Conservation (phyloP, 768 basidiomycete species). For the Tubosaeta sp. region DNA sequence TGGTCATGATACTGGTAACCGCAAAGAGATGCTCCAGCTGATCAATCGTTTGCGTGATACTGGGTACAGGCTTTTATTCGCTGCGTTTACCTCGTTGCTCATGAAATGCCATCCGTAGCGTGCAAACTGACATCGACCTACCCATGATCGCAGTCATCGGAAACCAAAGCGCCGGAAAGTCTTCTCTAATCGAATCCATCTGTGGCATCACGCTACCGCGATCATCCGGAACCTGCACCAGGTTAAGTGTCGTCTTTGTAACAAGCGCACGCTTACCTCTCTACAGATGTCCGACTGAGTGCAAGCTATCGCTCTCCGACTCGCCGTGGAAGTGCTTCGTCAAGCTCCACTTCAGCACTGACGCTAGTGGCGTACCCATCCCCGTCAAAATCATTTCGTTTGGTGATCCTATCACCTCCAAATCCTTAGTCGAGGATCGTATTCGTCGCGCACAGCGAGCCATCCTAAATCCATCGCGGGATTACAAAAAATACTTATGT, state of each 20-base stretch:
- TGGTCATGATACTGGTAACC: slow-evolving; percentile 39
- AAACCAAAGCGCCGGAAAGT: slow-evolving; percentile 68
- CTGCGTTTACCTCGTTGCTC: background rate
- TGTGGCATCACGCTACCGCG: slow-evolving; percentile 67
- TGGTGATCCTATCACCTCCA: slow-evolving; percentile 47
- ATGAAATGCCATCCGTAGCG: slow-evolving; percentile 34
- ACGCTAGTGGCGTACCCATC: slow-evolving; percentile 35
- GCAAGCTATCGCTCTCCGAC: slow-evolving; percentile 42
- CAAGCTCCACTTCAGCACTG: slow-evolving; percentile 42
- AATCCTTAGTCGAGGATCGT: slow-evolving; percentile 56
- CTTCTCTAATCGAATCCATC: slow-evolving; percentile 70
- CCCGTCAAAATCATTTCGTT: slow-evolving; percentile 40
- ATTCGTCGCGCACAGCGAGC: slow-evolving; percentile 64
- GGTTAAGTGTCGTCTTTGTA: slow-evolving; percentile 34
- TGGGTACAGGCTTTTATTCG: slow-evolving; percentile 39
- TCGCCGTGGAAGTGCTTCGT: slow-evolving; percentile 49
- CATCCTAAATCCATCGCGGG: slow-evolving; percentile 52
- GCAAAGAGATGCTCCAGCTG: slow-evolving; percentile 53
- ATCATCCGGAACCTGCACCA: slow-evolving; percentile 69
- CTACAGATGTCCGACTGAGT: slow-evolving; percentile 54
- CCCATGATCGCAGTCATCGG: slow-evolving; percentile 71
- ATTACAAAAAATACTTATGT: slow-evolving; percentile 13
- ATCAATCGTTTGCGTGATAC: slow-evolving; percentile 59
- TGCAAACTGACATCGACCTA: slow-evolving; percentile 65
- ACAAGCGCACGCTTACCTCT: background rate